Base-by-base conservation (phyloP, 1,284 basidiomycete species). In the Boletus holoroseus region DNA sequence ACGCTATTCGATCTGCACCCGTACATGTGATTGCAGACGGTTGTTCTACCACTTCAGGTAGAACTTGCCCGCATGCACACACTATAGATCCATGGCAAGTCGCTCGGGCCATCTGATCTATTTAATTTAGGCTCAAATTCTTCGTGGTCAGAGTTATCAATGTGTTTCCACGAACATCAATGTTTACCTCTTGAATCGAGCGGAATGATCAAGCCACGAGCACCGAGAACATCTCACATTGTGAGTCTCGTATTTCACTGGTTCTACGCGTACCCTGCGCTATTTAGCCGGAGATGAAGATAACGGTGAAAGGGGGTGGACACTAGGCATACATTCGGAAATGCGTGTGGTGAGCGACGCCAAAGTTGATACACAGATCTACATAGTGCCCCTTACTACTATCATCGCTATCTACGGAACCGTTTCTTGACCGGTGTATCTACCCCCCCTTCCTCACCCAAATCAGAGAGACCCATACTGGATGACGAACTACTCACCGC, bases 401-500 rank as follows among this genome's bases (percentile, higher is more conserved):
- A 28, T 22, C 16, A 18, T 39, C 26, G 26, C 30, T 51, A 54
- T 50, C 49, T 47, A 18, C 62, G 64, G n/a, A 41, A 24, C 32
- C 67, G 62, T 53, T 68, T 66, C 51, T 51, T 66, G 47, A 56
- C 55, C 6, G 66, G 64, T 1, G 56, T 66, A 27, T 62, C 44
- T 35, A 50, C 15, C 8, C 12, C 49, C 22, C 27, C 45, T 30
- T 60, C 57, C 16, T 47, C 62, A 15, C 28, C 51, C 5, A 34
- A 43, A 40, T 68, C 62, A 4, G 55, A 62, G 36, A 51, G 44
- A n/a, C 53, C 54, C 20, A 47, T 47, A 16, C 60, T 57, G 2
- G 65, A 68, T 1, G 66, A 64, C 31, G 65, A 67, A 28, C 57
- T 49, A 39, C 60, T 56, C 32, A 51, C 50, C 7, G 45, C 30